Base-by-base conservation (phyloP, 2,329 filamentous ascomycete species). In the Hawksworthiomyces lignivorus region DNA sequence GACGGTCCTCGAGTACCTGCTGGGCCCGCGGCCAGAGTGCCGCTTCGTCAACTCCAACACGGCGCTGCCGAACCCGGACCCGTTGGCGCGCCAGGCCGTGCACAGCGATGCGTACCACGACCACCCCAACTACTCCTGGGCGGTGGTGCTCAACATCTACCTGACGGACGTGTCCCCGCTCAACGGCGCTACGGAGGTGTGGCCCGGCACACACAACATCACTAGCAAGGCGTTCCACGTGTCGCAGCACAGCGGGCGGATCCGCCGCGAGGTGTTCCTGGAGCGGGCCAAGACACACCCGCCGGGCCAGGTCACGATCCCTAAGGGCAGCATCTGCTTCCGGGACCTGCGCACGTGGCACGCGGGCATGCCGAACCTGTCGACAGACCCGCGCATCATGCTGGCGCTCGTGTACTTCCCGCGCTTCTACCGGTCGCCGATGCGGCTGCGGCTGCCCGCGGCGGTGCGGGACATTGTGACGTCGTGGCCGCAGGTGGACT, bases 141-240 rank as follows among this genome's bases (percentile, higher is more conserved):
- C 73, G 38, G 66, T 68, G 2, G 72, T 70, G 39, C 52, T 70
- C 39, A 73, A 73, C 49, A 59, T 68, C 36, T 66, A 65, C 37
- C 59, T 73, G 6, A 59, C 71, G 7, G 63, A 67, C 20, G 65
- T 65, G 30, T 59, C 60, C 6, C 58, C 63, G 1, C 54, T 63
- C 12, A 73, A 73, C 41, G 70, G 69, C 11, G 60, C 63, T 1
- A 75, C 69, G 0, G 70, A 73, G 50, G 52, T 73, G n/a, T 73
- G 70, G 70, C 60, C 66, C 0, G 70, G 70, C 1, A 67, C 62
- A 1, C 70, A 73, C 47, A 29, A 39, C 14, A 47, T 49, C 35
- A 45, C 48, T 17, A 46, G 24, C 24, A 26, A 26, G 24, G 24
- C 43, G 38, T 50, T 42, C 41, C 45, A 45, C 4, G 41, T 26